These are phyloP conservation scores for Abrus precatorius DNA, from an alignment of 306 rosid species.

Conservation along the genomic window DNA sequence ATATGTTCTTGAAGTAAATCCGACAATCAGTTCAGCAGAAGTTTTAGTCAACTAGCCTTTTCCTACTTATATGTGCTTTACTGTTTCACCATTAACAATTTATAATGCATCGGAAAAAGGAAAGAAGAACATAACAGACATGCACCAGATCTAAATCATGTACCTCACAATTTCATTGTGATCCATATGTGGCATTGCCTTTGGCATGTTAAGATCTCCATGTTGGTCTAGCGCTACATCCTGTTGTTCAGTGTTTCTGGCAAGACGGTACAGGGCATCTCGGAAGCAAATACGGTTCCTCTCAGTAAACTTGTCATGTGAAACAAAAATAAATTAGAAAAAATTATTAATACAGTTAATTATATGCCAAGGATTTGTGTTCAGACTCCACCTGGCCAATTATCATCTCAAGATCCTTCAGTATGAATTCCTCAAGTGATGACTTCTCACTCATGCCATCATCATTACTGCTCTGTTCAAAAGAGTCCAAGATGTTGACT, in stretches of 20 bases:
- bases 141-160: neutral
- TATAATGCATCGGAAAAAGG: neutral
- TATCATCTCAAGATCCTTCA: conserved; percentile 64
- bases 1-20: neutral
- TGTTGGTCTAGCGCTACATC: conserved; percentile 33
- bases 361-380: neutral
- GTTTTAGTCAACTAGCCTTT: neutral
- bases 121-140: neutral
- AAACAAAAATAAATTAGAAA: conserved; percentile 38
- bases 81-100: neutral
- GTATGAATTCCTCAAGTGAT: conserved; percentile 55
- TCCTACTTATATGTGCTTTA: neutral
- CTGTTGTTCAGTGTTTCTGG: conserved; percentile 53
- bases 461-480: conserved; percentile 41
- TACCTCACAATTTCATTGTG: conserved; percentile 55
- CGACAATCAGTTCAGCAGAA: neutral
- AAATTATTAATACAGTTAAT: neutral
- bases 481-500: conserved; percentile 30
- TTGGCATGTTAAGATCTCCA: conserved; percentile 30
- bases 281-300: conserved; percentile 66
- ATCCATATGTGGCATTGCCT: conserved; percentile 15
- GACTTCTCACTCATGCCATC: conserved; percentile 38
- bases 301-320: conserved; percentile 55
- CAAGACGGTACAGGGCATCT: conserved; percentile 76
- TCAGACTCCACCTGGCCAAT: conserved; percentile 58